A percentile compares a stretch with the other conserved stretches of the same genome.
Evolutionary conservation across 1,284 basidiomycete genomes (phyloP).

Genomic region (Melampsora americana): DNA sequence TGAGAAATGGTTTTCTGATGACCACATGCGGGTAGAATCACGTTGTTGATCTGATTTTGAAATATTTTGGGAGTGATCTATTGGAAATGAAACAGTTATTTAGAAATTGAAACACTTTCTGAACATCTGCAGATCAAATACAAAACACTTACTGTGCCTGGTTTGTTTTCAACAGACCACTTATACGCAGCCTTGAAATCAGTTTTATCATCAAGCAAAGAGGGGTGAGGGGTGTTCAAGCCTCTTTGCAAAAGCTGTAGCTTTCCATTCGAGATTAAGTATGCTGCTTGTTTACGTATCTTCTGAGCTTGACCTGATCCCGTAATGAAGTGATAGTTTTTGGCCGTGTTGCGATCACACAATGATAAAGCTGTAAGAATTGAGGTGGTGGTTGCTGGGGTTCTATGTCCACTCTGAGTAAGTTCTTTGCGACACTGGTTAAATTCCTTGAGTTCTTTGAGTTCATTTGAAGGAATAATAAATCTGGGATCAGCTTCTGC

Average conservation of each 20-base stretch:
- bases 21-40: background rate
- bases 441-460: slow-evolving; percentile 20
- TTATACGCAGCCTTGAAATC: background rate
- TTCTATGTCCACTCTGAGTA: background rate
- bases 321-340: background rate
- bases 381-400: slow-evolving; percentile 5
- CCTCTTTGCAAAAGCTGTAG: background rate
- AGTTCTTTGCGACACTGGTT: slow-evolving; percentile 1
- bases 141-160: slow-evolving; percentile 21
- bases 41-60: background rate
- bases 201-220: slow-evolving; percentile 6
- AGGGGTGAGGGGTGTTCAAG: slow-evolving; percentile 2
- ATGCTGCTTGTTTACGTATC: slow-evolving; percentile 11
- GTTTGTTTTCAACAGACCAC: slow-evolving; percentile 7
- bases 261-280: background rate
- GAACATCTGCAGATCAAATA: background rate
- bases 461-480: background rate
- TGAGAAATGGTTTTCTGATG: slow-evolving; percentile 1
- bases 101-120: background rate
- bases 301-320: background rate
- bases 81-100: background rate
- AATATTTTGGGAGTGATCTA: slow-evolving; percentile 15
- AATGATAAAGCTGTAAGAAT: slow-evolving; percentile 19
- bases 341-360: background rate
- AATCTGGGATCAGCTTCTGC: slow-evolving; percentile 1